Conservation (phyloP, 2,329 filamentous ascomycete species). For the Zymoseptoria crescenta region DNA sequence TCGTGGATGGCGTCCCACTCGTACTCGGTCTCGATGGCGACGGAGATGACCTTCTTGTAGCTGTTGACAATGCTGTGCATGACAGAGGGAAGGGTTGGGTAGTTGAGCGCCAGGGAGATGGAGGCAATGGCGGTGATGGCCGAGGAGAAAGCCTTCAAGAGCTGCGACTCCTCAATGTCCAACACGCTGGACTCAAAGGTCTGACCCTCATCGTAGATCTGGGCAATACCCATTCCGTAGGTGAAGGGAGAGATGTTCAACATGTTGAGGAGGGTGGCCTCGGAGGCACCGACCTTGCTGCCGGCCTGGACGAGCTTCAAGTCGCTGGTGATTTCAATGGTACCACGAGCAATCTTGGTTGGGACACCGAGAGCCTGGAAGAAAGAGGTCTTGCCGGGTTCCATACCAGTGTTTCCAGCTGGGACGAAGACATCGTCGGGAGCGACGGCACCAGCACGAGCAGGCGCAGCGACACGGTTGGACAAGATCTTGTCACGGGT, state of each 20-base stretch:
- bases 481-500: constrained; percentile 87
- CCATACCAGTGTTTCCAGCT: constrained; percentile 99
- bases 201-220: constrained; percentile 98
- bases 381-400: constrained; percentile 99
- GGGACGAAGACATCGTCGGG: constrained; percentile 90
- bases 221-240: constrained; percentile 91
- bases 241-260: constrained; percentile 99
- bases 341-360: constrained; percentile 99
- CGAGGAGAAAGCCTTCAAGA: constrained; percentile 71
- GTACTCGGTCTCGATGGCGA: constrained; percentile 84
- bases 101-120: constrained; percentile 87
- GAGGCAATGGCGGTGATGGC: constrained; percentile 81
- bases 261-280: constrained; percentile 99
- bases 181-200: constrained; percentile 77
- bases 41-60: constrained; percentile 93
- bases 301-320: constrained; percentile 94
- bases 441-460: constrained; percentile 94
- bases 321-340: constrained; percentile 98
- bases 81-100: constrained; percentile 91
- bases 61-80: constrained; percentile 93
- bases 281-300: constrained; percentile 93
- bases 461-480: constrained; percentile 97
- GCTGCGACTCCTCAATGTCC: constrained; percentile 91
- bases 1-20: constrained; percentile 93
- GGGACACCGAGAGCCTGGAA: constrained; percentile 99